These are phyloP conservation scores for Lecanosticta acicola DNA, from an alignment of 2,329 filamentous ascomycete species.

Conservation along the genomic window DNA sequence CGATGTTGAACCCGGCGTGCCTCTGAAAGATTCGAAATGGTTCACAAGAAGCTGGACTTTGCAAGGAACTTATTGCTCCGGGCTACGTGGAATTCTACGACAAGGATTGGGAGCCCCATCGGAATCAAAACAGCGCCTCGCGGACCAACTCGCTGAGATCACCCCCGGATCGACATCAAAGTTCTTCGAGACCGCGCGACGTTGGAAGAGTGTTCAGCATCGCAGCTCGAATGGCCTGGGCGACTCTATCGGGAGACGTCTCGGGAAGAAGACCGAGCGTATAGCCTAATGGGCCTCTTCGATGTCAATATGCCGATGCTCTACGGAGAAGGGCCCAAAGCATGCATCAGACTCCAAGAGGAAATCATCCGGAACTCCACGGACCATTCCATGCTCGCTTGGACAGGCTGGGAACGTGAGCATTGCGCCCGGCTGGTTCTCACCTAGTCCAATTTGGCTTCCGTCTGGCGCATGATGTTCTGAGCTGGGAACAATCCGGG, in stretches of 20 bases:
- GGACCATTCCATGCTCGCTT: slow-evolving; percentile 22
- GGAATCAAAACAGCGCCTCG: slow-evolving; percentile 19
- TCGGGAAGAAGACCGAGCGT: slow-evolving; percentile 20
- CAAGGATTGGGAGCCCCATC: slow-evolving; percentile 8
- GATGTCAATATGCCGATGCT: slow-evolving; percentile 26
- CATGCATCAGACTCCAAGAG: slow-evolving; percentile 25
- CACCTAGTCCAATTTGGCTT: slow-evolving; percentile 18
- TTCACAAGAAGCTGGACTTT: slow-evolving; percentile 24
- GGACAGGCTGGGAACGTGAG: slow-evolving; percentile 20
- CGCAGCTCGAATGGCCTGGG: slow-evolving; percentile 20
- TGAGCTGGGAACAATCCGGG: slow-evolving; percentile 17
- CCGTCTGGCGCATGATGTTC: slow-evolving; percentile 16
- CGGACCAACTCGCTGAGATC: slow-evolving; percentile 21
- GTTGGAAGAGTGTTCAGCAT: slow-evolving; percentile 18
- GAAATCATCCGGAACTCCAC: slow-evolving; percentile 24
- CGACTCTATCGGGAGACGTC: slow-evolving; percentile 14
- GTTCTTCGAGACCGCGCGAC: slow-evolving; percentile 14
- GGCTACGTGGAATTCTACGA: slow-evolving; percentile 20
- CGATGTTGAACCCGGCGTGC: slow-evolving; percentile 4
- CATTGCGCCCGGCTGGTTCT: slow-evolving; percentile 14
- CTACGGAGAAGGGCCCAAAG: slow-evolving; percentile 23
- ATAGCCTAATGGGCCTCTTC: slow-evolving; percentile 24
- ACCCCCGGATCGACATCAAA: slow-evolving; percentile 29
- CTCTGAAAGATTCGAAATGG: slow-evolving; percentile 13
- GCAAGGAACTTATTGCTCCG: slow-evolving; percentile 23